These are phyloP conservation scores for Craspedostauros australis DNA, from an alignment of 108 stramenopile species.

Conservation along the genomic window DNA sequence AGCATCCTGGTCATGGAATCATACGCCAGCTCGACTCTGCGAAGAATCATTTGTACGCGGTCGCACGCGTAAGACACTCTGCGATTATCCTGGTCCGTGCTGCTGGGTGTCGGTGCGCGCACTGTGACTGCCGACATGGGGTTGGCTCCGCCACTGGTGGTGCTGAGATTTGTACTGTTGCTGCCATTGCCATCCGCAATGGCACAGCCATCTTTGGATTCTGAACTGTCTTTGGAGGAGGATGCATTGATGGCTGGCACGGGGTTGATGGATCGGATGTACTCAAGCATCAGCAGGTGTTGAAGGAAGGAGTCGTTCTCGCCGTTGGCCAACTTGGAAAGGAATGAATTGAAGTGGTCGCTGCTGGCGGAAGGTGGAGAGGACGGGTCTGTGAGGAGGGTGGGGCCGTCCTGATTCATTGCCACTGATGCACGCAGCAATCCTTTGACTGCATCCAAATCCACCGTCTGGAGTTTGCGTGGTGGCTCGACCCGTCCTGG, in stretches of 20 bases:
- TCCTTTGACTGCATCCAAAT: slow-evolving; percentile 22
- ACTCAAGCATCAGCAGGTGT: slow-evolving; percentile 39
- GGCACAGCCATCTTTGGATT: not conserved
- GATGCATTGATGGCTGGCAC: too few species aligned
- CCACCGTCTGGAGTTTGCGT: slow-evolving; percentile 16
- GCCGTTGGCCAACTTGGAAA: slow-evolving; percentile 28
- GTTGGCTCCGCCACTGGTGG: too few species aligned
- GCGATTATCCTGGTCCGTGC: slow-evolving; percentile 18
- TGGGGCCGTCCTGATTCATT: not conserved
- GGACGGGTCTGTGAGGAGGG: not conserved
- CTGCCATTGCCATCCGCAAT: not conserved
- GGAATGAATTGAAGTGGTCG: slow-evolving; percentile 1
- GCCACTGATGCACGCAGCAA: slow-evolving; percentile 17
- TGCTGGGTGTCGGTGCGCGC: too few species aligned
- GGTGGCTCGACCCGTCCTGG: too few species aligned
- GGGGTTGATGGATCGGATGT: too few species aligned
- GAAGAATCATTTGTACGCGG: slow-evolving; percentile 16
- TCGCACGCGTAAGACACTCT: slow-evolving; percentile 24
- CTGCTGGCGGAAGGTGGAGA: not conserved
- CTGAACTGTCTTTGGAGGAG: not conserved
- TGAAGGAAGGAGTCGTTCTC: slow-evolving; percentile 42
- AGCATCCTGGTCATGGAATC: slow-evolving; percentile 27
- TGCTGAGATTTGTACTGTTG: not conserved
- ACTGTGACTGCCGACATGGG: too few species aligned
- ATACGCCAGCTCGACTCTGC: slow-evolving; percentile 35